Percentiles rank a stretch among this genome's conserved stretches.
These are phyloP conservation scores for Clonostachys chloroleuca DNA, from an alignment of 2,329 filamentous ascomycete species.

Conservation along the genomic window DNA sequence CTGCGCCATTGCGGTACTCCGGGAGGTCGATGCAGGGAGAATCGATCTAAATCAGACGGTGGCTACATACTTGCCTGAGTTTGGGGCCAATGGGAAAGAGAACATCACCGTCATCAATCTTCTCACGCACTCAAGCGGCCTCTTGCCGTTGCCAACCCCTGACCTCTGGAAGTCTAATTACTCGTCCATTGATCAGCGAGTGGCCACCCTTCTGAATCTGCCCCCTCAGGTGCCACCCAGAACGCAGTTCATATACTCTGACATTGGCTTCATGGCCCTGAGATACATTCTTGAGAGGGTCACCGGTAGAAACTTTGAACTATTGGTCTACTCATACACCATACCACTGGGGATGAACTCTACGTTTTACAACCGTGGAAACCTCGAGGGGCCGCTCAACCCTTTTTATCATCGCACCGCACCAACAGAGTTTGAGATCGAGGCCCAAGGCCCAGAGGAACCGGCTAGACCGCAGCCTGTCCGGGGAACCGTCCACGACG, in stretches of 20 bases:
- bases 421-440: slow-evolving; percentile 21
- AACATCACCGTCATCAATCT: slow-evolving; percentile 23
- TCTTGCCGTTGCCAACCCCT: slow-evolving; percentile 17
- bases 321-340: slow-evolving; percentile 15
- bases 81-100: slow-evolving; percentile 21
- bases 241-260: slow-evolving; percentile 21
- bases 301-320: slow-evolving; percentile 14
- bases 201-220: slow-evolving; percentile 16
- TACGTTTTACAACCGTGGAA: slow-evolving; percentile 25
- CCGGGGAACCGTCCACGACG: slow-evolving; percentile 27
- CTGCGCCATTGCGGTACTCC: slow-evolving; percentile 22
- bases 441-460: slow-evolving; percentile 16
- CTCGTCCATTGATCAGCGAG: slow-evolving; percentile 6
- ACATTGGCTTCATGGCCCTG: slow-evolving; percentile 25
- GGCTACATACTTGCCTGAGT: slow-evolving; percentile 20
- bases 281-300: slow-evolving; percentile 18
- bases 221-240: slow-evolving; percentile 16
- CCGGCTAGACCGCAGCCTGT: slow-evolving; percentile 27
- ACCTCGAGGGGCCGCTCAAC: slow-evolving; percentile 13
- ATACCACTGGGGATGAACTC: slow-evolving; percentile 16
- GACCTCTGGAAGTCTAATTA: slow-evolving; percentile 13
- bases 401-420: slow-evolving; percentile 17
- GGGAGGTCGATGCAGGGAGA: slow-evolving; percentile 16
- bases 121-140: slow-evolving; percentile 24
- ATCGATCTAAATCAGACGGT: slow-evolving; percentile 18